Evolutionary conservation across 768 basidiomycete genomes (phyloP).

Genomic region (Russula sp.): DNA sequence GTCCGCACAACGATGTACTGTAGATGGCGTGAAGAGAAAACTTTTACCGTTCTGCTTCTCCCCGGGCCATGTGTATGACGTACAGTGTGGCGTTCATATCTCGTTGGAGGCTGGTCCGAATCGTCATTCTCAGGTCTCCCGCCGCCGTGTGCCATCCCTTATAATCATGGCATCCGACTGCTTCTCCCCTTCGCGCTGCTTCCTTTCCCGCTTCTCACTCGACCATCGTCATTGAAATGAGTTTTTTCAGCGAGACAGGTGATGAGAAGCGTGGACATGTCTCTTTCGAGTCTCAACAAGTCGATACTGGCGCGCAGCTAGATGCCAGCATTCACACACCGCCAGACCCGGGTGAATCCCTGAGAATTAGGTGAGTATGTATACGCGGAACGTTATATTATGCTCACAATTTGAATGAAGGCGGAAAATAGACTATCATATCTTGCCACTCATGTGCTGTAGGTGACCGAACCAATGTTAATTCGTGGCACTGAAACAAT

Average conservation of each 20-base stretch:
- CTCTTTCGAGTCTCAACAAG: slow-evolving; percentile 46
- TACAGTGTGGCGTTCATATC: background rate
- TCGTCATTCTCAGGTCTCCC: background rate
- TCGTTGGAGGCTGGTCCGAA: slow-evolving; percentile 1
- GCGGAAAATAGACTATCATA: slow-evolving; percentile 63
- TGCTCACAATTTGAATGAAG: slow-evolving; percentile 32
- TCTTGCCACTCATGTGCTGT: slow-evolving; percentile 72
- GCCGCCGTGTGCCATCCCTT: background rate
- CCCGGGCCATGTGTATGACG: background rate
- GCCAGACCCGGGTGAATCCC: slow-evolving; percentile 52
- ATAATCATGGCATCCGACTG: background rate
- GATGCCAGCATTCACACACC: slow-evolving; percentile 44
- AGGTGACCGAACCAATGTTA: slow-evolving; percentile 35
- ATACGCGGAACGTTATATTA: background rate
- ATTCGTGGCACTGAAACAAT: slow-evolving; percentile 6
- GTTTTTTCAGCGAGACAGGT: slow-evolving; percentile 22
- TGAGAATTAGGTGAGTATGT: slow-evolving; percentile 44
- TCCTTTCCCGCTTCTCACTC: background rate
- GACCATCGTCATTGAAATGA: slow-evolving; percentile 6
- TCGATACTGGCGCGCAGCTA: slow-evolving; percentile 63
- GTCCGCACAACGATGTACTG: background rate
- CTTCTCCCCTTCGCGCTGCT: background rate
- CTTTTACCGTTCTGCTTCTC: background rate
- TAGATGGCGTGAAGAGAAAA: background rate
- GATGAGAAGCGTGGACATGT: slow-evolving; percentile 30